Evolutionary conservation across 2,329 filamentous ascomycete species (phyloP).

Genomic region (Fusarium chlamydosporum): DNA sequence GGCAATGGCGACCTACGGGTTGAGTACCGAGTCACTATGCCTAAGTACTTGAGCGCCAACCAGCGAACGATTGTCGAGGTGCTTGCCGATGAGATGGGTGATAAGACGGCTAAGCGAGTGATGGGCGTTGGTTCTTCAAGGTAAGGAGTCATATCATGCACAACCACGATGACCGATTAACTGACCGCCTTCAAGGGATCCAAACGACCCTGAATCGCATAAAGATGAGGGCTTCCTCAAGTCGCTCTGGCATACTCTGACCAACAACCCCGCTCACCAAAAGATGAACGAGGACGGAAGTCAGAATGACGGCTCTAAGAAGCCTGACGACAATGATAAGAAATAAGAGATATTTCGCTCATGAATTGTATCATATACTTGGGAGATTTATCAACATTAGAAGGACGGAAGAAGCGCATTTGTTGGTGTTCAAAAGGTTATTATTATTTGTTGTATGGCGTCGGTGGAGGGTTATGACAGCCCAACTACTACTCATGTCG

Average conservation of each 20-base stretch:
- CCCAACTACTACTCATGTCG: constrained; percentile 48
- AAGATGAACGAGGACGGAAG: constrained; percentile 50
- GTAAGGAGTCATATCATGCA: constrained; percentile 45
- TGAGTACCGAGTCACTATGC: constrained; percentile 95
- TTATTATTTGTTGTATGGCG: constrained; percentile 52
- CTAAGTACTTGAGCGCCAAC: constrained; percentile 91
- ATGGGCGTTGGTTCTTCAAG: constrained; percentile 78
- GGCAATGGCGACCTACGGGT: constrained; percentile 87
- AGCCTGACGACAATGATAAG: constrained; percentile 52
- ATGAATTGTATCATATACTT: constrained; percentile 48
- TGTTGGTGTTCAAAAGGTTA: constrained; percentile 57
- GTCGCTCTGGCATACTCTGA: constrained; percentile 92
- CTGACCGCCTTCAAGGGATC: constrained; percentile 36
- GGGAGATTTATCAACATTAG: constrained; percentile 45
- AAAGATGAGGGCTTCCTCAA: constrained; percentile 92
- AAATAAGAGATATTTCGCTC: constrained; percentile 56
- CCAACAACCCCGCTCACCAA: constrained; percentile 76
- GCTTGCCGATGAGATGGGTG: constrained; percentile 94
- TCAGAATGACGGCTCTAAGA: constrained; percentile 45
- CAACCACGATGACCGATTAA: not conserved
- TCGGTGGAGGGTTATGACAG: constrained; percentile 48
- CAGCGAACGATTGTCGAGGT: constrained; percentile 95
- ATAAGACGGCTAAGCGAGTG: constrained; percentile 90
- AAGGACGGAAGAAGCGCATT: constrained; percentile 53
- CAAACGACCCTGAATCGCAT: constrained; percentile 65